Conservation (phyloP, 352 stramenopile species). For the Pythium myriotylum region DNA sequence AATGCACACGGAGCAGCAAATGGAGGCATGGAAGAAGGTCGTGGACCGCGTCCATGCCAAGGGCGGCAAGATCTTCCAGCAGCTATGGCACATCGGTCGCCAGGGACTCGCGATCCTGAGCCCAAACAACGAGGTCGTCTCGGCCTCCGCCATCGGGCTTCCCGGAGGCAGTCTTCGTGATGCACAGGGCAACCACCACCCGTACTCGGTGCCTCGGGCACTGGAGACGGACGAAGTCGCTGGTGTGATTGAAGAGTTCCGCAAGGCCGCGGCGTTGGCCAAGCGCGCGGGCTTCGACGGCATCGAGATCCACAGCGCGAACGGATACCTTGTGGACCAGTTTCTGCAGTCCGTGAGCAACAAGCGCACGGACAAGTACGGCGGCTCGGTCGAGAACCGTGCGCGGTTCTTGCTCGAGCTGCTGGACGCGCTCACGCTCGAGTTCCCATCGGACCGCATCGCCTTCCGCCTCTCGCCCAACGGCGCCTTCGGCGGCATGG, state of each 20-base stretch:
- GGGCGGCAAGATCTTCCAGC: conserved; percentile 16
- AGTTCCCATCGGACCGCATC: conserved; percentile 14
- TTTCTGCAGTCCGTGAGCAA: conserved; percentile 1
- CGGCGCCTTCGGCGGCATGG: conserved; percentile 24
- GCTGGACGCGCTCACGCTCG: conserved; percentile 39
- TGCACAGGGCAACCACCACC: neutral
- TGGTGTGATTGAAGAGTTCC: conserved; percentile 52
- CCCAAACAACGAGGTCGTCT: conserved; percentile 12
- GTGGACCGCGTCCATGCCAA: conserved; percentile 15
- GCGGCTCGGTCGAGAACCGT: conserved; percentile 1
- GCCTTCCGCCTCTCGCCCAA: conserved; percentile 22
- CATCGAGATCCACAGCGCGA: conserved; percentile 1
- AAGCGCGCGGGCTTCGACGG: conserved; percentile 26
- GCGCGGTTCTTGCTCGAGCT: conserved; percentile 31
- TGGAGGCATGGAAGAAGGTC: conserved; percentile 12
- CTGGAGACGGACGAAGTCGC: conserved; percentile 64
- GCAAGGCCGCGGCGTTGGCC: conserved; percentile 38
- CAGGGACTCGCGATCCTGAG: conserved; percentile 38
- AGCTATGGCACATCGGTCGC: conserved; percentile 69
- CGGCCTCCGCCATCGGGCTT: conserved; percentile 36
- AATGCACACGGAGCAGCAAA: conserved; percentile 12
- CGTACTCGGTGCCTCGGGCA: conserved; percentile 37
- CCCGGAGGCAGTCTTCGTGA: conserved; percentile 4
- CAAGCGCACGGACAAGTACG: conserved; percentile 4
- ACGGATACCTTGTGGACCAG: conserved; percentile 1